A percentile compares a stretch with the other conserved stretches of the same genome.
Evolutionary conservation across 2,329 filamentous ascomycete species (phyloP).

Genomic region (Fusarium secorum): DNA sequence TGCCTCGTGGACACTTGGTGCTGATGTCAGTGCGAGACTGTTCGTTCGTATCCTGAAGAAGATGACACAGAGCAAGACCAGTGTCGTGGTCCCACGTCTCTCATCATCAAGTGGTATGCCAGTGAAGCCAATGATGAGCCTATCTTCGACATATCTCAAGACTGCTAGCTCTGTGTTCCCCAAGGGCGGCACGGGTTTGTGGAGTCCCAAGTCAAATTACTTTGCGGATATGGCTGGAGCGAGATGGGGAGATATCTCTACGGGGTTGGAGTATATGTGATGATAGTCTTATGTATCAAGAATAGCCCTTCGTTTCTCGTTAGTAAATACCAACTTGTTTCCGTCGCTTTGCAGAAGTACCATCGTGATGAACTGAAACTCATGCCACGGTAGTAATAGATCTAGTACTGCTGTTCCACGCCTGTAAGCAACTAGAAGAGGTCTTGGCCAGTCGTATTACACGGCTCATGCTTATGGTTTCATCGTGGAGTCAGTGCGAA

Average conservation of each 20-base stretch:
- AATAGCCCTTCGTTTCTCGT: neutral
- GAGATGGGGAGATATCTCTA: constrained; percentile 43
- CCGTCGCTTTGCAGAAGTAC: neutral
- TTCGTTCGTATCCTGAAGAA: constrained; percentile 59
- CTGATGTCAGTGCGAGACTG: constrained; percentile 61
- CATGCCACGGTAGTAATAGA: neutral
- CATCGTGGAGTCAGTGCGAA: neutral
- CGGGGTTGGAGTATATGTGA: constrained; percentile 32
- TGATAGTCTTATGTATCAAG: neutral
- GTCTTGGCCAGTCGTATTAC: neutral
- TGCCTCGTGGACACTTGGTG: constrained; percentile 68
- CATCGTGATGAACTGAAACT: neutral
- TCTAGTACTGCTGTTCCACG: neutral
- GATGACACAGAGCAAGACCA: constrained; percentile 55
- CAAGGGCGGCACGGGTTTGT: constrained; percentile 52
- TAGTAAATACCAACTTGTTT: neutral
- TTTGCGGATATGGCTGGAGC: constrained; percentile 42
- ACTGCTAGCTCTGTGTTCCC: constrained; percentile 53
- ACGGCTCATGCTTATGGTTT: neutral
- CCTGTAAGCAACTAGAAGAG: neutral
- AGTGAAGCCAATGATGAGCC: constrained; percentile 50
- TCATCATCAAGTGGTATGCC: constrained; percentile 48
- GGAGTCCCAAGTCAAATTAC: constrained; percentile 45
- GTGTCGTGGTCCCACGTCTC: constrained; percentile 54
- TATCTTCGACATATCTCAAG: constrained; percentile 62